These are phyloP conservation scores for Daldinia sp. DNA, from an alignment of 2,329 filamentous ascomycete species.

Conservation along the genomic window DNA sequence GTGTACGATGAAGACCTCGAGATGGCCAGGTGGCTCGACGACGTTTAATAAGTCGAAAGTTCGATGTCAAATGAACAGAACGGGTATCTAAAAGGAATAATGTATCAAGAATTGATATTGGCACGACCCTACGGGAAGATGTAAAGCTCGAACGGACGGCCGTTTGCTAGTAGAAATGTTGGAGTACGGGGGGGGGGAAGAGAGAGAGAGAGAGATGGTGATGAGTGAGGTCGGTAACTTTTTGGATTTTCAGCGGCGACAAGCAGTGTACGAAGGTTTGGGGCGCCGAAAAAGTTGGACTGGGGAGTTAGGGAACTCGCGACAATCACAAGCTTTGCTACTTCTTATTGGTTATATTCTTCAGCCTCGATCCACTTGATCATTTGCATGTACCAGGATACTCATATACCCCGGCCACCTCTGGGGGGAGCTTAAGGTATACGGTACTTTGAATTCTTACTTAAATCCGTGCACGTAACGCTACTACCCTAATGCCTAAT, in stretches of 20 bases:
- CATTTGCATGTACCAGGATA: slow-evolving; percentile 21
- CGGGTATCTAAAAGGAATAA: slow-evolving; percentile 45
- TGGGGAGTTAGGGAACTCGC: slow-evolving; percentile 31
- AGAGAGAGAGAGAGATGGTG: slow-evolving; percentile 7
- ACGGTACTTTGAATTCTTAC: neutral
- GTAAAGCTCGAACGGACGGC: slow-evolving; percentile 10
- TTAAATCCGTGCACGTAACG: neutral
- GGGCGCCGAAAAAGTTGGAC: slow-evolving; percentile 35
- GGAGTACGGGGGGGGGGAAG: neutral
- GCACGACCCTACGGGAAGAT: slow-evolving; percentile 8
- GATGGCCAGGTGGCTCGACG: slow-evolving; percentile 41
- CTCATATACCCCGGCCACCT: neutral
- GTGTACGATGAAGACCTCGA: slow-evolving; percentile 15
- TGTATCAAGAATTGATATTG: slow-evolving; percentile 34
- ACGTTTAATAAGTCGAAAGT: slow-evolving; percentile 27
- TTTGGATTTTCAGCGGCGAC: slow-evolving; percentile 32
- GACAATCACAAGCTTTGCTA: slow-evolving; percentile 31
- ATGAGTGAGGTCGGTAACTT: slow-evolving; percentile 24
- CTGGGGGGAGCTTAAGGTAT: neutral
- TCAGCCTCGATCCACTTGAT: slow-evolving; percentile 35
- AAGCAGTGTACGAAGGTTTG: slow-evolving; percentile 34
- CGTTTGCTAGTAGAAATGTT: slow-evolving; percentile 27
- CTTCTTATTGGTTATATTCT: slow-evolving; percentile 22
- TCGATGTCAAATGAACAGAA: slow-evolving; percentile 37
- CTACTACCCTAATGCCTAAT: slow-evolving; percentile 2